Evolutionary conservation across 345 rosid genomes (phyloP), one percentile per base, ranked within the genome.

Genomic region (Erucastrum elatum): DNA sequence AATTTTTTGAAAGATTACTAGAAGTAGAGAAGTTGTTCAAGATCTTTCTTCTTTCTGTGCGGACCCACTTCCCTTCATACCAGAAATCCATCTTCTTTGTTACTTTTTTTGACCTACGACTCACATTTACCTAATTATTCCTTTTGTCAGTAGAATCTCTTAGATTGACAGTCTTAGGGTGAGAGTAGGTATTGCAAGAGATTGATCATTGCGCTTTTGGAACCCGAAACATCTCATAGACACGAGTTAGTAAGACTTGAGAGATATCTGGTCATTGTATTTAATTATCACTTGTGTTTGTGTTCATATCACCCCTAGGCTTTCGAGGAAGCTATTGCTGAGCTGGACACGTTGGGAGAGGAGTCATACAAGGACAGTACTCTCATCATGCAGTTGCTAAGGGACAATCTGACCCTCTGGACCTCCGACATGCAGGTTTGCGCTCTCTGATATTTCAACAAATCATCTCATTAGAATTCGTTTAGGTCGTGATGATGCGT

Each of bases 291-390:
- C 21, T 21, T 21, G 21, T 21, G 21, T 1, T 21, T 21, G 21
- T 21, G 21, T 21, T 21, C 21, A 21, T 21, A 21, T 21, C 21
- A 34, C 25, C 16, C 56, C 17, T 76, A 88, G 94, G 90, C 91
- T 49, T 90, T 87, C 27, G 91, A 88, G 76, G 90, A 90, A 82
- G 89, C 92, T 72, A 88, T 90, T 61, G 90, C 92, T 65, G 90
- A 88, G 85, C 76, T 88, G 64, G 91, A 88, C 76, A 86, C 89
- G 0, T 79, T 88, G 80, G 89, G 88, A 63, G 90, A 86, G 79
- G 90, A 87, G 55, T 90, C 90, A 29, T 86, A 87, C 86, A 87
- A 88, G 60, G 90, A 85, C 74, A 88, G 88, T 83, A 85, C 92
- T 78, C 84, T 85, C 34, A 87, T 88, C 86, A 86, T 90, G 89